Conservation (phyloP, 78 protist species). For the Dictyostelium purpureum region DNA sequence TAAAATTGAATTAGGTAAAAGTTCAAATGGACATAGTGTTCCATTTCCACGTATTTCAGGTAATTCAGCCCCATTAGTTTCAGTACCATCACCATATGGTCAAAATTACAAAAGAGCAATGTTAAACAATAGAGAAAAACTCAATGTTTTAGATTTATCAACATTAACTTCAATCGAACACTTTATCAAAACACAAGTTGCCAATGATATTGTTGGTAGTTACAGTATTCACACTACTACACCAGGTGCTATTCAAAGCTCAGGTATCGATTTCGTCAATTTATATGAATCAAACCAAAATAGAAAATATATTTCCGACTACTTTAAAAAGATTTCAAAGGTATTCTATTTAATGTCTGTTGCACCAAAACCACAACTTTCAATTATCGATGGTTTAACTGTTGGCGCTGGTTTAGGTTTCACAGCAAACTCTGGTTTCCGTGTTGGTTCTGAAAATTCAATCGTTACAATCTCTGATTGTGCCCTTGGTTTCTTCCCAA, state of each 20-base stretch:
- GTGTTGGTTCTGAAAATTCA: slow-evolving; percentile 57
- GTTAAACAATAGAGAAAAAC: slow-evolving; percentile 14
- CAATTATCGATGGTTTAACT: slow-evolving; percentile 51
- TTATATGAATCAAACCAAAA: slow-evolving; percentile 13
- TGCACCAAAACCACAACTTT: slow-evolving; percentile 56
- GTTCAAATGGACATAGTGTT: slow-evolving; percentile 1
- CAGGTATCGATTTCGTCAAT: slow-evolving; percentile 40
- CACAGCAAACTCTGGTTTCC: slow-evolving; percentile 47
- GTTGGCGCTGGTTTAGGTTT: slow-evolving; percentile 61
- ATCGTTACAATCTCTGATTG: slow-evolving; percentile 42
- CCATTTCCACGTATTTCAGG: slow-evolving; percentile 70
- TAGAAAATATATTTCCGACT: background rate
- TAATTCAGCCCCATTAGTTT: slow-evolving; percentile 41
- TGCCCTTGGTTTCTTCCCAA: slow-evolving; percentile 67
- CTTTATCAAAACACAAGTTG: slow-evolving; percentile 5
- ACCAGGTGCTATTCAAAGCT: slow-evolving; percentile 47
- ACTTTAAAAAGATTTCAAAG: slow-evolving; percentile 37
- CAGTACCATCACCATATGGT: slow-evolving; percentile 27
- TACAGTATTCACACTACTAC: slow-evolving; percentile 46
- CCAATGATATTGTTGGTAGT: background rate
- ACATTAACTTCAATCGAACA: slow-evolving; percentile 10
- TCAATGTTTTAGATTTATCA: slow-evolving; percentile 16
- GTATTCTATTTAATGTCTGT: slow-evolving; percentile 26
- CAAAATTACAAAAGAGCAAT: slow-evolving; percentile 38
- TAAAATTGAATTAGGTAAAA: slow-evolving; percentile 11